Conservation (phyloP, 2,329 filamentous ascomycete species). For the Furcasterigmium furcatum region DNA sequence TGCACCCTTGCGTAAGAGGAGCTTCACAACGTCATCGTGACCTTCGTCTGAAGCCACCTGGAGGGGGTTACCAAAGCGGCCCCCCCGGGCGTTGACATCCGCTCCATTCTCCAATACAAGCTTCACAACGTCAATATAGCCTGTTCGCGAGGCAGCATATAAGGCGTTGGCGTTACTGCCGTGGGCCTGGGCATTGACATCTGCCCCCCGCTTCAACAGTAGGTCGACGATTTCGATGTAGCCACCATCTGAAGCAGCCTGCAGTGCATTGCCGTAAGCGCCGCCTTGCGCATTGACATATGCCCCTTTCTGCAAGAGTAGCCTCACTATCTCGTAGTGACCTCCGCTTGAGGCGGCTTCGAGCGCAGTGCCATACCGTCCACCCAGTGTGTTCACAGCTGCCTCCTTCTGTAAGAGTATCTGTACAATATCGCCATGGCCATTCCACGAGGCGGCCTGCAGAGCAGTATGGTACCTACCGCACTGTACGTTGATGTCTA, state of each 20-base stretch:
- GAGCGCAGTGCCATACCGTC: not conserved
- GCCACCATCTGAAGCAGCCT: not conserved
- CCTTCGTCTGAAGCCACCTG: not conserved
- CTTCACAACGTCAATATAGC: slow-evolving; percentile 28
- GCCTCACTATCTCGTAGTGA: too few relatives aligned
- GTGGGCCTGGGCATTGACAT: slow-evolving; percentile 8
- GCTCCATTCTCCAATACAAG: slow-evolving; percentile 32
- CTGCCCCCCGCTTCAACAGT: slow-evolving; percentile 21
- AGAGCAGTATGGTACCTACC: too few relatives aligned
- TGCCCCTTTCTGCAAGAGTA: too few relatives aligned
- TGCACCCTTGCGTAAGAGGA: not conserved
- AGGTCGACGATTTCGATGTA: not conserved
- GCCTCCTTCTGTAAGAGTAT: too few relatives aligned
- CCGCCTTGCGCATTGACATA: not conserved
- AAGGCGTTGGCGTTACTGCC: slow-evolving; percentile 27
- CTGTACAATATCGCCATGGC: too few relatives aligned
- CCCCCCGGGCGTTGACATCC: not conserved
- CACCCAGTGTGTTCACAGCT: too few relatives aligned
- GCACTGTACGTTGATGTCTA: not conserved
- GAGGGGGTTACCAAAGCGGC: not conserved
- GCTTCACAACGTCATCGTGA: not conserved
- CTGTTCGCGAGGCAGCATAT: slow-evolving; percentile 32
- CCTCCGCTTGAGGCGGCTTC: not conserved
- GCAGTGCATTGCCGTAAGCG: not conserved
- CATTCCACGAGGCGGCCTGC: too few relatives aligned